Base-by-base conservation (phyloP, 2,329 filamentous ascomycete genomes). In the Metarhizium rileyi region DNA sequence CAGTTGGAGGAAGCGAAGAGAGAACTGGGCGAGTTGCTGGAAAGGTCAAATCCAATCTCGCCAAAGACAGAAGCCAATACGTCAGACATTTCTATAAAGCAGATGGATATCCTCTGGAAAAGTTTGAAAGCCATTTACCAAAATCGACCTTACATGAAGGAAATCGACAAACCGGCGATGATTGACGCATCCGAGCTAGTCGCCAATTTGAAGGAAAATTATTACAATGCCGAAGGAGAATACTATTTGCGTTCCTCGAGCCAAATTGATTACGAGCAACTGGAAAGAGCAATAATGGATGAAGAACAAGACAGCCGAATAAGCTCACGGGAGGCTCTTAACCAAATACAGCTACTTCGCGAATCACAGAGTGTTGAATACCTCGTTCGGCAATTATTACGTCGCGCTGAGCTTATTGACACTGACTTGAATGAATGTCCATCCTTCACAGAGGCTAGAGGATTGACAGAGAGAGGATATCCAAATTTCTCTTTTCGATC, bases 1-100 rank as follows among this genome's bases (percentile, higher is more conserved):
- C 76, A 78, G 50, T 76, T 87, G 55, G 74, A 76, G 26, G 70
- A 77, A 48, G 74, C 76, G 6, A 74, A 70, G 51, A 65, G 70
- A 50, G 73, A 74, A 48, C 56, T 81, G 53, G 66, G 63, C 30
- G 63, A 57, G 18, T 54, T 72, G 14, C 63, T 67, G 52, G 58
- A 66, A 43, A 65, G 67, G 45, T 63, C 64, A 7, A 48, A 50
- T 8, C 48, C 50, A 6, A 47, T 53, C 4, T 43, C 43, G 16
- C 41, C 51, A 36, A 46, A 52, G 22, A 44, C 35, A 25, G 51
- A 55, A 14, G n/a, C 47, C 36, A 50, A 46, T 9, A 42, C 52
- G 6, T 28, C 48, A 18, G 51, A 55, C 10, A 51, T 67, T 42
- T 54, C 54, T 22, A 43, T 55, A 20, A 23, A 57, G 18, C 61